Conservation (phyloP, 208 protist species). For the Trypanosoma mega region DNA sequence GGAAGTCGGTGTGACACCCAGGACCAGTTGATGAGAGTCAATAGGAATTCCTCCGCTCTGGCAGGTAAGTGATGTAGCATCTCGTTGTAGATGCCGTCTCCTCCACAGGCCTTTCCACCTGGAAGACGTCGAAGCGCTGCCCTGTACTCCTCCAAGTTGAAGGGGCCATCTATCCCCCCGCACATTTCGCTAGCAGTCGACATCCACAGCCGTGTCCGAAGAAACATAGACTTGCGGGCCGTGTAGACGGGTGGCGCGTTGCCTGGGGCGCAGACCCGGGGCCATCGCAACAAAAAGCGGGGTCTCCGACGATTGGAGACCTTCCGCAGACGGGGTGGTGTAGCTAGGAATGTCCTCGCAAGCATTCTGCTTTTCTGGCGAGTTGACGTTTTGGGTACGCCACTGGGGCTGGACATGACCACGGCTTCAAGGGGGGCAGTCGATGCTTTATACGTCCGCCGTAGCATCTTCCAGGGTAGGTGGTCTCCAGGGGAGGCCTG, state of each 20-base stretch:
- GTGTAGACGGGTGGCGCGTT: not conserved
- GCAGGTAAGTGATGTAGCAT: not conserved
- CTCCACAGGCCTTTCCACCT: not conserved
- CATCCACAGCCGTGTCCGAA: not conserved
- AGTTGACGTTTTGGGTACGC: not conserved
- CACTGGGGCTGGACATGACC: not conserved
- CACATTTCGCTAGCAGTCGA: not conserved
- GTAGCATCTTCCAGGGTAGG: constrained; percentile 4
- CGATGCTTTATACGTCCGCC: not conserved
- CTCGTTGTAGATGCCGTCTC: constrained; percentile 12
- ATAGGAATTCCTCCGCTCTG: not conserved
- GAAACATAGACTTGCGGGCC: constrained; percentile 1
- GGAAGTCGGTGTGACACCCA: constrained; percentile 4
- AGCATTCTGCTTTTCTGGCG: not conserved
- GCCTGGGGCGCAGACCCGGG: not conserved
- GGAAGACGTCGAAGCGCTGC: not conserved
- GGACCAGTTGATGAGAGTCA: not conserved
- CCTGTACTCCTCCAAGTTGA: not conserved
- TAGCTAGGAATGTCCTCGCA: not conserved
- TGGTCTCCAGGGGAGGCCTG: constrained; percentile 1
- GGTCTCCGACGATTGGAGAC: not conserved
- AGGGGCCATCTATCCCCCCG: not conserved
- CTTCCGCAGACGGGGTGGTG: not conserved
- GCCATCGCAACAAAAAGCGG: not conserved
- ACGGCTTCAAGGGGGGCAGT: not conserved